Base-by-base conservation (phyloP, 352 stramenopile genomes). In the Peronosclerospora sorghi region DNA sequence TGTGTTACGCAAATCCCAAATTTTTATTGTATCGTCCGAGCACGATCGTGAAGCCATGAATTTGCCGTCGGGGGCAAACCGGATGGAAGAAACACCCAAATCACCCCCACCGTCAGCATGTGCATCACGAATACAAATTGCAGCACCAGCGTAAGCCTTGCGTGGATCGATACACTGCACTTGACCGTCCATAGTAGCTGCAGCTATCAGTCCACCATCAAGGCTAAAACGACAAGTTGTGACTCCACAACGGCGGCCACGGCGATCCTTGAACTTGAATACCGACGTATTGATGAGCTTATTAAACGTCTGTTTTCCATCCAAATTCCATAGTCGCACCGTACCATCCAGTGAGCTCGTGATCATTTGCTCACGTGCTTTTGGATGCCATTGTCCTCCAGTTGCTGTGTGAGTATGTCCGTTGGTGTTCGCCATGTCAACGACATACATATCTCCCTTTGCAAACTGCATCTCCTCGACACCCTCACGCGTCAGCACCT, bases 261-360 rank as follows among this genome's bases (percentile, higher is more conserved):
- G 62, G 27, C 79, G 83, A 47, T 76, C 83, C 49, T 88, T 92
- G 35, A 83, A 64, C 48, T 90, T 92, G 41, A 90, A 68, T 9
- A 92, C 75, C 2, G 65, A 72, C n/a, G 68, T 64, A 51, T 92
- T 92, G 5, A 86, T 59, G n/a, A 89, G 61, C 41, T 88, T 89
- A 28, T 81, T 54, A 27, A 92, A 77, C 5, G 68, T 54, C 37
- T 68, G 55, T 54, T 89, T 87, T 14, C 77, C 77, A 14, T 67
- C 54, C 13, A 92, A 51, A 24, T 51, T 71, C 80, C n/a, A n/a
- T n/a, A n/a, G n/a, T n/a, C n/a, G n/a, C n/a, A n/a, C n/a, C n/a
- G n/a, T n/a, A n/a, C n/a, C n/a, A n/a, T n/a, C n/a, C n/a, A n/a
- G n/a, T n/a, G n/a, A n/a, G n/a, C n/a, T n/a, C n/a, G n/a, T n/a